Evolutionary conservation across 257 asterid species (phyloP), one percentile per base, ranked within the genome.

Genomic region (Nicotiana knightiana): DNA sequence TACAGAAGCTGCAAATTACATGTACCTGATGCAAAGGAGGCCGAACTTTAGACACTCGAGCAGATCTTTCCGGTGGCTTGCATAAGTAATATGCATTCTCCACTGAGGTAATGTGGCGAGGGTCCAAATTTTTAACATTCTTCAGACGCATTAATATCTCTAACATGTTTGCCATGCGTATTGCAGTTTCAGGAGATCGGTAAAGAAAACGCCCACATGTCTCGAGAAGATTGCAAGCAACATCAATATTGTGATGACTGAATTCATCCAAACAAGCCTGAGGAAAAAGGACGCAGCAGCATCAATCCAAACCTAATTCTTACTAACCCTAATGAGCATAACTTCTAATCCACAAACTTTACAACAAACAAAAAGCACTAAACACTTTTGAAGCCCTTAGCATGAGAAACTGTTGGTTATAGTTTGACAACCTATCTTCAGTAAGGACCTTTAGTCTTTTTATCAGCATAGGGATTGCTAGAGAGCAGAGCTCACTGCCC

Each of bases 1-100:
- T 37, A 77, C 75, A 61, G 85, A 71, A 53, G 77, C 46, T 33
- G 58, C 37, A 81, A 61, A 82, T 59, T 6, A 76, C 66, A 81
- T 76, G 26, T 82, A 94, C 99, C 98, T 94, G 98, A 90, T 94
- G 93, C 84, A 96, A 86, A 59, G 99, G 97, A 51, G 98, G 98
- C 58, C 98, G 98, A 85, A 96, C 90, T 94, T 96, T 96, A 82
- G 98, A 92, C 82, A 96, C 94, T 77, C 98, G 90, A 30, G 99
- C 98, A 85, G 99, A 96, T 90, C 96, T 93, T 92, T 96, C 99
- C 67, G 98, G 99, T 67, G 99, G 99, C 86, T 94, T 96, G 81
- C 98, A 93, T 91, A 96, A 88, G 88, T 96, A 96, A 87, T 96
- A 96, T 75, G 99, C 99, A 89, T 96, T 96, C 90, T 96, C 99